Evolutionary conservation across 176 grass and related monocot genomes (phyloP).

Genomic region (Eragrostis curvula): DNA sequence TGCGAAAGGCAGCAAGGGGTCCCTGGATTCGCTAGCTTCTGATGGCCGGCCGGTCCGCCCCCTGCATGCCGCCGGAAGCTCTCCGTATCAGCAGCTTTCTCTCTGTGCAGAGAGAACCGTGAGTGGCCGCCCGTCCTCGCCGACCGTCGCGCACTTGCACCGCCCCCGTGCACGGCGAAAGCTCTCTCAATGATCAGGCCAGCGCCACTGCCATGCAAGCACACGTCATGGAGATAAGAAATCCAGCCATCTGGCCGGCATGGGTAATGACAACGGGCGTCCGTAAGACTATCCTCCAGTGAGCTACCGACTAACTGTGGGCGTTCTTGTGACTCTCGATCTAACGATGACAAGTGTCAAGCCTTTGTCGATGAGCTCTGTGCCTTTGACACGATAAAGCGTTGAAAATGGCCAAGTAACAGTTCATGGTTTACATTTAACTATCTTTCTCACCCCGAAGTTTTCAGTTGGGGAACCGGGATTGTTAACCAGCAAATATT

Average conservation of each 20-base stretch:
- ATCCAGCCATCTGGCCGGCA: background rate
- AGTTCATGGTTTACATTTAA: too few relatives aligned
- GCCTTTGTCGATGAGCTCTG: too few relatives aligned
- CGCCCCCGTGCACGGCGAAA: constrained; percentile 2
- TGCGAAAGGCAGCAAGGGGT: constrained; percentile 27
- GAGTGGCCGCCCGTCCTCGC: constrained; percentile 19
- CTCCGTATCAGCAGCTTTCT: background rate
- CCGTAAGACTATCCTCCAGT: background rate
- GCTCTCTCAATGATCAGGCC: background rate
- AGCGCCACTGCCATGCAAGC: background rate
- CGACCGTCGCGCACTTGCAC: constrained; percentile 6
- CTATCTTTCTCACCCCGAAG: too few relatives aligned
- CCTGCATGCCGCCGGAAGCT: background rate
- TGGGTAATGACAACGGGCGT: too few relatives aligned
- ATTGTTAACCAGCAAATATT: too few relatives aligned
- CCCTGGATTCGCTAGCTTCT: constrained; percentile 36
- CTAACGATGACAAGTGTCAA: too few relatives aligned
- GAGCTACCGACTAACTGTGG: background rate
- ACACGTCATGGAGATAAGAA: background rate
- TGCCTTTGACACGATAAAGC: too few relatives aligned
- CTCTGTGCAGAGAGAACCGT: background rate
- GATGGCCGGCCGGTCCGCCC: background rate
- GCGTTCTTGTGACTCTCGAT: background rate
- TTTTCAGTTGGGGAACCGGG: too few relatives aligned
- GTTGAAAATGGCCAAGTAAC: too few relatives aligned